phyloP scores from a whole-genome alignment of 1,139 yeast genomes.

The Wickerhamomyces sp. region DNA sequence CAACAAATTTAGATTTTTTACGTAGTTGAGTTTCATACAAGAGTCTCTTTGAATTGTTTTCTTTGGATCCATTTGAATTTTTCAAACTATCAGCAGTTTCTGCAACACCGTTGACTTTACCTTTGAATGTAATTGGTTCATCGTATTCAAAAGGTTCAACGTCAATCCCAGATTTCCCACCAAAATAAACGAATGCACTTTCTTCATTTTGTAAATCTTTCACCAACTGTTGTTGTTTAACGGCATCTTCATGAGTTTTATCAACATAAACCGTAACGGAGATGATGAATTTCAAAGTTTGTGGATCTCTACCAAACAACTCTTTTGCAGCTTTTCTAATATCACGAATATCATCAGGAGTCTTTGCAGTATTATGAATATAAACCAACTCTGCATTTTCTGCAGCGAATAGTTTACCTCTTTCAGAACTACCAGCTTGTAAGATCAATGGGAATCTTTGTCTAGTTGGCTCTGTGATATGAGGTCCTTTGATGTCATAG shows the following conservation, averaged over 20 bases:
- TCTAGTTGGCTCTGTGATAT: slow-evolving; percentile 32
- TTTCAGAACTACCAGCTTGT: slow-evolving; percentile 30
- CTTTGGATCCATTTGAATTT: not conserved
- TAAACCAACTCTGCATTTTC: slow-evolving; percentile 37
- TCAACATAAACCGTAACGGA: slow-evolving; percentile 30
- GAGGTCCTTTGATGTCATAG: slow-evolving; percentile 34
- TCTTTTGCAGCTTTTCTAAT: slow-evolving; percentile 29
- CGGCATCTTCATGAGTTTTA: slow-evolving; percentile 32
- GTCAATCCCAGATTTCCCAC: slow-evolving; percentile 29
- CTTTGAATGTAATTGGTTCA: slow-evolving; percentile 4
- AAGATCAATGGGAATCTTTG: slow-evolving; percentile 35
- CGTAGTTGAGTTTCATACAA: slow-evolving; percentile 19
- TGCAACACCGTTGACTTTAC: slow-evolving; percentile 18
- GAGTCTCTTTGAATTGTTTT: slow-evolving; percentile 5
- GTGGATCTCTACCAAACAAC: slow-evolving; percentile 30
- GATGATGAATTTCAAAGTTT: slow-evolving; percentile 31
- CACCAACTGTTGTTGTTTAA: slow-evolving; percentile 26
- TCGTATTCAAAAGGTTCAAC: not conserved
- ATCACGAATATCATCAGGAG: slow-evolving; percentile 27
- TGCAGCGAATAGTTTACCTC: slow-evolving; percentile 20
- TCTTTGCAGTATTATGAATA: slow-evolving; percentile 24
- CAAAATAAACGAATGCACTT: slow-evolving; percentile 35
- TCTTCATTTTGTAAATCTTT: slow-evolving; percentile 32
- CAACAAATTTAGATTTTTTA: slow-evolving; percentile 20
- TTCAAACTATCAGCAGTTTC: slow-evolving; percentile 5